A percentile compares a stretch with the other conserved stretches of the same genome.
Evolutionary conservation across 2,329 filamentous ascomycete species (phyloP).

Genomic region (Gnomoniopsis sp.): DNA sequence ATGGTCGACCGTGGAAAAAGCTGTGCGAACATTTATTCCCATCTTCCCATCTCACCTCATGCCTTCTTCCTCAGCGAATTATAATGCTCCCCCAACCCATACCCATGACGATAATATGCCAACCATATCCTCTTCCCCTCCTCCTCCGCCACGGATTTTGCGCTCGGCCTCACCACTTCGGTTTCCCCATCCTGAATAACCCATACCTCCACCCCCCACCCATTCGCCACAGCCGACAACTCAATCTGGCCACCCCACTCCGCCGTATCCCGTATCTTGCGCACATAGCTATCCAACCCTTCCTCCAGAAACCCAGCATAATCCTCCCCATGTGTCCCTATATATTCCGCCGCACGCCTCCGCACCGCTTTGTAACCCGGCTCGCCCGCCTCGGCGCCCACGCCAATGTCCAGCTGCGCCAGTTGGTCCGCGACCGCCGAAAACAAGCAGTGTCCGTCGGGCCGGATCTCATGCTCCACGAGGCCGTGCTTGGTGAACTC

Average conservation of each 20-base stretch:
- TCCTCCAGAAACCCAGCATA: conserved; percentile 88
- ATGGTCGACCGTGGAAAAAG: no score
- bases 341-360: conserved; percentile 71
- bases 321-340: conserved; percentile 69
- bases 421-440: conserved; percentile 87
- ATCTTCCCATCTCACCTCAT: conserved; percentile 8
- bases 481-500: conserved; percentile 64
- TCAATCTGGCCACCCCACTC: conserved; percentile 97
- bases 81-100: conserved; percentile 94
- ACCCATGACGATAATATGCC: conserved; percentile 92
- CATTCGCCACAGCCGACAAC: conserved; percentile 76
- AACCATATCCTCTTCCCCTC: conserved; percentile 71
- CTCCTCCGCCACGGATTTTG: conserved; percentile 31
- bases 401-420: conserved; percentile 43
- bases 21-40: no score
- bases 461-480: conserved; percentile 73
- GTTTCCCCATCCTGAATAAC: conserved; percentile 82
- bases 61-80: conserved; percentile 69
- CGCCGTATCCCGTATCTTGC: conserved; percentile 77
- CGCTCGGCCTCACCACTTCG: conserved; percentile 64
- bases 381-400: conserved; percentile 26
- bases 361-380: conserved; percentile 65
- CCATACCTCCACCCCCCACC: conserved; percentile 76
- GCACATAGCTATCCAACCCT: conserved; percentile 67
- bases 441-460: conserved; percentile 95